phyloP scores from a whole-genome alignment of 345 rosid species.

The Aegle marmelos region DNA sequence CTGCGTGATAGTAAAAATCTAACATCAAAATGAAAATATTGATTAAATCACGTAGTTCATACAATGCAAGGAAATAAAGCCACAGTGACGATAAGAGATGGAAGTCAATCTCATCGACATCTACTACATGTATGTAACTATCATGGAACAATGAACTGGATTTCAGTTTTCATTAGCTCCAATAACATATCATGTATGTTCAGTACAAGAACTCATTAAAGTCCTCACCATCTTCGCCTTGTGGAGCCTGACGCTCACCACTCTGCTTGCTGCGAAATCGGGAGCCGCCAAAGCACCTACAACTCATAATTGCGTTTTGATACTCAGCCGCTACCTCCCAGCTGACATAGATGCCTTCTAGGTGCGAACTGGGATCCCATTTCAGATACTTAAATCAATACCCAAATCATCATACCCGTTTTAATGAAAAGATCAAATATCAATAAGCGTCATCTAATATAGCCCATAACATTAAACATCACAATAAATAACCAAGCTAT shows the following conservation, averaged over 20 bases:
- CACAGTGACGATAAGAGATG: background rate
- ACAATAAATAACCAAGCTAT: background rate
- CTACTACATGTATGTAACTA: background rate
- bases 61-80: background rate
- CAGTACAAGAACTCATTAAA: background rate
- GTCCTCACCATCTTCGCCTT: constrained; percentile 34
- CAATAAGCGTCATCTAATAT: background rate
- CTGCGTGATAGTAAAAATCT: background rate
- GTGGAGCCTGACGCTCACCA: constrained; percentile 2
- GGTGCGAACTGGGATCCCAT: background rate
- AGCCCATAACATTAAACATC: background rate
- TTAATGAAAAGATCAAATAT: background rate
- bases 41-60: background rate
- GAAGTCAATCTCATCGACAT: background rate
- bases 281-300: constrained; percentile 37
- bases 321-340: constrained; percentile 1
- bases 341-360: constrained; percentile 19
- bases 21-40: background rate
- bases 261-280: background rate
- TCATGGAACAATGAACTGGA: background rate
- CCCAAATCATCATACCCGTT: background rate
- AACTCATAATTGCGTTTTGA: constrained; percentile 32
- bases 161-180: background rate
- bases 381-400: background rate
- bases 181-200: background rate